Conservation (phyloP, 192 early-diverging fungal genomes). For the Podila verticillata region DNA sequence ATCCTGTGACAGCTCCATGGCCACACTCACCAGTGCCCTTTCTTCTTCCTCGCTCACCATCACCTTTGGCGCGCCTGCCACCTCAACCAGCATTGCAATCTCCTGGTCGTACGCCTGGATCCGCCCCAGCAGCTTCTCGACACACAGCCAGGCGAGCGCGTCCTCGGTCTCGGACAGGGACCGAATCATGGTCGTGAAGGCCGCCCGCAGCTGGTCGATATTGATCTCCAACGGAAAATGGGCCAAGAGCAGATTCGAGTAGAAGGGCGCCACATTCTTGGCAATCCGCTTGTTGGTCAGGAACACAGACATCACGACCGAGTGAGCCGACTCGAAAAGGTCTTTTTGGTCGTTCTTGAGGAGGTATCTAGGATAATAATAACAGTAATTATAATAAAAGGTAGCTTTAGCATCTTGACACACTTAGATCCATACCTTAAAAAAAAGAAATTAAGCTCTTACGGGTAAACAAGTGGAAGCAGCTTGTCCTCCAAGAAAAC, state of each 20-base stretch:
- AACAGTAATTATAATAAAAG: too few species aligned
- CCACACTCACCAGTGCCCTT: constrained; percentile 11
- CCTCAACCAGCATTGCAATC: neutral
- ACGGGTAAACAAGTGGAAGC: constrained; percentile 57
- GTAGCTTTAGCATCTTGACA: neutral
- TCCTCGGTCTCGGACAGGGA: constrained; percentile 61
- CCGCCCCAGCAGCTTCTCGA: constrained; percentile 52
- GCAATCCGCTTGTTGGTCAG: constrained; percentile 56
- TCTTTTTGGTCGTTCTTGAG: constrained; percentile 49
- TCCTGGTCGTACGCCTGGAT: constrained; percentile 46
- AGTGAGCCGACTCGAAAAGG: constrained; percentile 63
- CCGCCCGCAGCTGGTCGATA: constrained; percentile 57
- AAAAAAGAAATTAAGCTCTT: neutral
- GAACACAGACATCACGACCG: constrained; percentile 58
- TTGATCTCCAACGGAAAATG: constrained; percentile 59
- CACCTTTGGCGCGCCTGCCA: neutral
- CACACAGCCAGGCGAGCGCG: constrained; percentile 61
- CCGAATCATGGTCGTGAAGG: constrained; percentile 60
- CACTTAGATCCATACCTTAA: neutral
- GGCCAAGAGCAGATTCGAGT: constrained; percentile 57
- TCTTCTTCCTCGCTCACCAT: constrained; percentile 10
- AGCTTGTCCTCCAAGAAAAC: constrained; percentile 54
- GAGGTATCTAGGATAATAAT: constrained; percentile 11
- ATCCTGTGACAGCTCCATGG: constrained; percentile 12
- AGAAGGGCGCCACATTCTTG: constrained; percentile 57